phyloP scores from a whole-genome alignment of 2,329 filamentous ascomycete genomes.

The Tricladium varicosporioides region DNA sequence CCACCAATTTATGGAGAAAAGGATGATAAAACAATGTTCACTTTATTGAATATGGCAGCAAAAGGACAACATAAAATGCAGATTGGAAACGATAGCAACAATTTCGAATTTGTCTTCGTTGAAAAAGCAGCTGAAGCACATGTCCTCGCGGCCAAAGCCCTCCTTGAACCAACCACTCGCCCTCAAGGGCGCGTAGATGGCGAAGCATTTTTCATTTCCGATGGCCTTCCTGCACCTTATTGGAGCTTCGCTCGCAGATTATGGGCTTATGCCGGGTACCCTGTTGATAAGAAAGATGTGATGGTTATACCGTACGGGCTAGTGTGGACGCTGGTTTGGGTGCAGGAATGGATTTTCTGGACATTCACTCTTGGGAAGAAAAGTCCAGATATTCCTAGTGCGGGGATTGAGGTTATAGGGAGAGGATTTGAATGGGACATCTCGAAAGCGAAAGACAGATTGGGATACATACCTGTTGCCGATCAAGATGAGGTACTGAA shows the following conservation, averaged over 20 bases:
- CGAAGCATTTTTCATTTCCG: conserved; percentile 38
- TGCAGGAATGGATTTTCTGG: conserved; percentile 10
- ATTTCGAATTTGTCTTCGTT: conserved; percentile 53
- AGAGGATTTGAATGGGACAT: conserved; percentile 8
- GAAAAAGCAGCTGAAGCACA: conserved; percentile 50
- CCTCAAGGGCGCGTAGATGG: conserved; percentile 21
- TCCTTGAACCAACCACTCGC: neutral
- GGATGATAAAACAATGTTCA: conserved; percentile 11
- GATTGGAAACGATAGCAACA: conserved; percentile 48
- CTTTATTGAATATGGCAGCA: conserved; percentile 3
- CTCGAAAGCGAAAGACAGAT: conserved; percentile 8
- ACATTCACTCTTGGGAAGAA: conserved; percentile 10
- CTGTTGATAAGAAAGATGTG: conserved; percentile 5
- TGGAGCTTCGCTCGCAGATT: conserved; percentile 28
- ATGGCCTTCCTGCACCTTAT: conserved; percentile 33
- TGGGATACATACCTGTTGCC: conserved; percentile 10
- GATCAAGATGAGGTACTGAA: conserved; percentile 10
- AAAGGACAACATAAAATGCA: conserved; percentile 47
- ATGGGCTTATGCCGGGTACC: conserved; percentile 12
- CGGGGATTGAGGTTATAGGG: conserved; percentile 4
- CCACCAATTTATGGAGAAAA: conserved; percentile 36
- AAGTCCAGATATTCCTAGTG: neutral
- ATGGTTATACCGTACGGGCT: conserved; percentile 4
- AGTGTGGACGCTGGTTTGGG: neutral
- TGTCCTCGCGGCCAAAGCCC: conserved; percentile 40